phyloP scores from a whole-genome alignment of 1,284 basidiomycete genomes.

The Tremellales sp. region DNA sequence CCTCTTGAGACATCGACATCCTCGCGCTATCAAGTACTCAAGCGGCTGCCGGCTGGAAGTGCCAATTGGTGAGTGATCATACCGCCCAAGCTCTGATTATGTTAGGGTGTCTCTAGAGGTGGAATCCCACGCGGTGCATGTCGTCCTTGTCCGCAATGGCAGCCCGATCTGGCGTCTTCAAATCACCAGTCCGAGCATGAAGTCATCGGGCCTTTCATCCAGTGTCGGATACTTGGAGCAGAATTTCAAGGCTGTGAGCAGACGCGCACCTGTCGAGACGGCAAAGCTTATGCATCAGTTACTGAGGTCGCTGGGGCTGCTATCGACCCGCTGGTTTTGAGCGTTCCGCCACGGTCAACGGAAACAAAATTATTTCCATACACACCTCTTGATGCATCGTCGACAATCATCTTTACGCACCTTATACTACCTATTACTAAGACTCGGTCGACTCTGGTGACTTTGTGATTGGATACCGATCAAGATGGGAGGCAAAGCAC shows the following conservation, averaged over 20 bases:
- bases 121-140: neutral
- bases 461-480: too few species aligned
- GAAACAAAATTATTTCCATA: neutral
- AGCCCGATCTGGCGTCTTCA: neutral
- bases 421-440: too few species aligned
- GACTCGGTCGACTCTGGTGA: too few species aligned
- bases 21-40: too few species aligned
- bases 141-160: neutral
- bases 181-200: too few species aligned
- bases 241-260: neutral
- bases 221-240: too few species aligned
- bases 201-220: too few species aligned
- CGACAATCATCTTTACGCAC: neutral
- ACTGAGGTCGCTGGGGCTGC: neutral
- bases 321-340: neutral
- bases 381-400: too few species aligned
- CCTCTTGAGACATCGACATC: too few species aligned
- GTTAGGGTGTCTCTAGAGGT: neutral
- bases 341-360: too few species aligned
- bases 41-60: neutral
- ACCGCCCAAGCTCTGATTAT: neutral
- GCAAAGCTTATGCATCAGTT: neutral
- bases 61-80: neutral
- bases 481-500: slow-evolving; percentile 18
- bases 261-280: neutral